These are phyloP conservation scores for Fusarium sp. DNA, from an alignment of 2,329 filamentous ascomycete genomes.

Conservation along the genomic window DNA sequence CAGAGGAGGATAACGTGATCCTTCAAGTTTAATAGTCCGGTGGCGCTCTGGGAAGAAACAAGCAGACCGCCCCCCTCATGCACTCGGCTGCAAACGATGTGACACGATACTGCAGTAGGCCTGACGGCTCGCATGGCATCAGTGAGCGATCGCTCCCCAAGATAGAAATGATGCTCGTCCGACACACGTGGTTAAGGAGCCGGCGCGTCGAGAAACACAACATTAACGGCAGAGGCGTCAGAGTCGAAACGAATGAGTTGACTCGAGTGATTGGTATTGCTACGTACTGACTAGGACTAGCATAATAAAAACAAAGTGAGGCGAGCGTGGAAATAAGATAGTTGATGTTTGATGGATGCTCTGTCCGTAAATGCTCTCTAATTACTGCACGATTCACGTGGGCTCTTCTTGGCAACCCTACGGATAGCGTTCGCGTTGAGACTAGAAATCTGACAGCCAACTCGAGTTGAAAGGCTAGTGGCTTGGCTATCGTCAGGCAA, in stretches of 20 bases:
- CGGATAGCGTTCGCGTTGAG: background rate
- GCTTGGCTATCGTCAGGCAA: conserved; percentile 15
- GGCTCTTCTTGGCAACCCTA: background rate
- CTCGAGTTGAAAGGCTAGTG: background rate
- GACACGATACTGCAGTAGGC: conserved; percentile 29
- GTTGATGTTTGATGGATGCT: background rate
- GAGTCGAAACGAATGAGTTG: background rate
- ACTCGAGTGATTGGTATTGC: background rate
- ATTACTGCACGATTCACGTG: background rate
- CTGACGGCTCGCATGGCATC: conserved; percentile 37
- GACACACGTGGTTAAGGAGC: conserved; percentile 29
- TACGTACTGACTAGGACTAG: background rate
- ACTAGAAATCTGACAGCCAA: background rate
- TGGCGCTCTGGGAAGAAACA: conserved; percentile 7
- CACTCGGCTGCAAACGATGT: conserved; percentile 16
- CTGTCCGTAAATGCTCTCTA: background rate
- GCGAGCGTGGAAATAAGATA: conserved; percentile 1
- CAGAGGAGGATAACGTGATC: conserved; percentile 4
- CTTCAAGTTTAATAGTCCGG: conserved; percentile 2
- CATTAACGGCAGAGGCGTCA: conserved; percentile 19
- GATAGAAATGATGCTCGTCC: conserved; percentile 23
- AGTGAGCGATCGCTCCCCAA: conserved; percentile 16
- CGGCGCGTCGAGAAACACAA: background rate
- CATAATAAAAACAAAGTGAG: background rate
- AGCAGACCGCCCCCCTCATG: conserved; percentile 10